Evolutionary conservation across 2,329 filamentous ascomycete genomes (phyloP).

Genomic region (Aureobasidium sp.): DNA sequence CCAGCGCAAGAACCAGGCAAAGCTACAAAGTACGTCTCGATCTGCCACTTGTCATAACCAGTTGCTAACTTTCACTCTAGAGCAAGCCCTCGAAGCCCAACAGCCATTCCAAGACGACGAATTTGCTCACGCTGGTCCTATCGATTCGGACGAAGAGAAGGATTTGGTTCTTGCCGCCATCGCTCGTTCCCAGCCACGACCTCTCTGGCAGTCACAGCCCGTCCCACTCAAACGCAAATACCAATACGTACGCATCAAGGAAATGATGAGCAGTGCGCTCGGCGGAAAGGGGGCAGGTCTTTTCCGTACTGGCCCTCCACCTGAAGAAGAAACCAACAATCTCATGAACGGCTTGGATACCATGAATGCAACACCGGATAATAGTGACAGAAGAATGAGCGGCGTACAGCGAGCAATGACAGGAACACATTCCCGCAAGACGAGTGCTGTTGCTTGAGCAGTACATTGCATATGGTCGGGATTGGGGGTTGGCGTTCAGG

Average conservation of each 20-base stretch:
- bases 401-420: constrained; percentile 5
- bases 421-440: constrained; percentile 3
- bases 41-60: constrained; percentile 12
- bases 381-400: constrained; percentile 13
- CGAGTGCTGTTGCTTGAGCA: constrained; percentile 1
- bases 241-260: constrained; percentile 55
- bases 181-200: constrained; percentile 67
- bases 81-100: constrained; percentile 90
- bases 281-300: constrained; percentile 18
- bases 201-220: constrained; percentile 59
- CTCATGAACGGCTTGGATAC: neutral
- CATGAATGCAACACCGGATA: constrained; percentile 3
- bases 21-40: constrained; percentile 69
- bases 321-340: neutral
- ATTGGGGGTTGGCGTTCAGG: constrained; percentile 6
- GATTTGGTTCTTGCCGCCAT: constrained; percentile 76
- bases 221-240: constrained; percentile 49
- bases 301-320: constrained; percentile 16
- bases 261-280: constrained; percentile 54
- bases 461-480: neutral
- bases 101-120: constrained; percentile 83
- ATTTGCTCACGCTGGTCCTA: constrained; percentile 61
- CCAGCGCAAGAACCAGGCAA: constrained; percentile 95
- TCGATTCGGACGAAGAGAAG: constrained; percentile 94
- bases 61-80: constrained; percentile 36